These are phyloP conservation scores for Starmerella scarabaei DNA, from an alignment of 805 yeast genomes.

Conservation along the genomic window DNA sequence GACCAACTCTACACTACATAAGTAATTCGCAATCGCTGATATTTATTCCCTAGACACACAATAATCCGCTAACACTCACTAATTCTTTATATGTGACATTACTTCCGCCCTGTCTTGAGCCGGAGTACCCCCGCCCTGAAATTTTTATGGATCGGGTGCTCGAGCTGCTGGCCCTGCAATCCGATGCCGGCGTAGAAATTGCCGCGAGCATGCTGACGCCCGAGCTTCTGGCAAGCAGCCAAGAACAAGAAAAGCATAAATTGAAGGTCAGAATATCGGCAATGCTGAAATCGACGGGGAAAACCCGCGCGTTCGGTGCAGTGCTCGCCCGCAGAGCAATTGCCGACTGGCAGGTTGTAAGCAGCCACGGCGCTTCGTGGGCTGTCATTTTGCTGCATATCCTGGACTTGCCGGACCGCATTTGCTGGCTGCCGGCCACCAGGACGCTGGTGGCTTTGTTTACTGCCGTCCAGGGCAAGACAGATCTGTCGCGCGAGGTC, in stretches of 20 bases:
- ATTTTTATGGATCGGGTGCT: conserved; percentile 12
- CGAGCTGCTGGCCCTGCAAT: conserved; percentile 9
- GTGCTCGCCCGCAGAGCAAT: conserved; percentile 24
- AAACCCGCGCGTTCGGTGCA: conserved; percentile 30
- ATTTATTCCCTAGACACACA: too few relatives aligned
- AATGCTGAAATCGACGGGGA: conserved; percentile 29
- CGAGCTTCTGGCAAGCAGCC: conserved; percentile 1
- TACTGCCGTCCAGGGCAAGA: conserved; percentile 46
- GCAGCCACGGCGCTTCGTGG: conserved; percentile 31
- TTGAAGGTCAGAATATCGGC: conserved; percentile 25
- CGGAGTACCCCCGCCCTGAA: too few relatives aligned
- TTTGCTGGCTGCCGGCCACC: conserved; percentile 25
- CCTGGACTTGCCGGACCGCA: conserved; percentile 28
- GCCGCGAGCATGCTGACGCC: conserved; percentile 8
- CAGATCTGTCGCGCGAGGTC: conserved; percentile 70
- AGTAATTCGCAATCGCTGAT: too few relatives aligned
- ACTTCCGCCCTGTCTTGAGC: too few relatives aligned
- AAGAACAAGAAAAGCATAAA: conserved; percentile 22
- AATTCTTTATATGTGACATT: too few relatives aligned
- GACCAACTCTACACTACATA: too few relatives aligned
- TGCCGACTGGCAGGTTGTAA: conserved; percentile 24
- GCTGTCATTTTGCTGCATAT: conserved; percentile 29
- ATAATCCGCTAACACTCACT: too few relatives aligned
- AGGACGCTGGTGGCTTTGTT: conserved; percentile 22
- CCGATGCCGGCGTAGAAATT: neutral